Base-by-base conservation (phyloP, 2,329 filamentous ascomycete species). In the Amesomyces nigricolor region DNA sequence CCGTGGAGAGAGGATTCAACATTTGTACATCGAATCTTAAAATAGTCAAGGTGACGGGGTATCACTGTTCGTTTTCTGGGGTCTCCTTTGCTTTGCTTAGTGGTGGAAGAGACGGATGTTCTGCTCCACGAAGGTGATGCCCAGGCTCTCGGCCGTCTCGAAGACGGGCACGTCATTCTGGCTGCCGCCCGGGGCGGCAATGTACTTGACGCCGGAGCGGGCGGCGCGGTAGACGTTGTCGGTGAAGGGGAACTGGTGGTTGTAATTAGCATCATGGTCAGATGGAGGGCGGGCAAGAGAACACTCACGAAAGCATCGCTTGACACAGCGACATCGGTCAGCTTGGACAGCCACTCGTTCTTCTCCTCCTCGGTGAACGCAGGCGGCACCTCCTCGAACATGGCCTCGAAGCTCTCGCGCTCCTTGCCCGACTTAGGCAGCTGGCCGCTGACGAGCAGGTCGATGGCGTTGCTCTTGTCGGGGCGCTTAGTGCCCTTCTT, bases 381-480 rank as follows among this genome's bases (percentile, higher is more conserved):
- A 59, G 80, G 72, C 0, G 94, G 94, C 2, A 96, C 89, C 66
- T 91, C 87, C 67, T 96, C 91, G 64, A 99, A 99, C 65, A 92
- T 83, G 50, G 81, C 81, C 76, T 96, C 91, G 70, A 94, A 99
- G 58, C 86, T 85, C 64, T 88, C 87, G 62, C 86, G 86, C 79
- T 99, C 94, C 38, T 88, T 79, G 2, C 91, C 91, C 17, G 81
- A 82, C 72, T 87, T 87, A 53, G 92, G 91, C 26, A 96, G 83
- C 73, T 95, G 82, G 51, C 92, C 92, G 59, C 89, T 94, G 71
- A 94, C 94, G 62, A 97, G 84, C 68, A 97, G 79, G 70, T 97
- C 94, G 68, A 97, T 96, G 62, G 91, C 92, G 71, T 99, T 99
- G 78, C 88, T 95, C 83, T 97, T 99, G 72, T 96, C 92, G 46